Conservation (phyloP, 2,329 filamentous ascomycete species). For the Pestalotiopsis sp. region DNA sequence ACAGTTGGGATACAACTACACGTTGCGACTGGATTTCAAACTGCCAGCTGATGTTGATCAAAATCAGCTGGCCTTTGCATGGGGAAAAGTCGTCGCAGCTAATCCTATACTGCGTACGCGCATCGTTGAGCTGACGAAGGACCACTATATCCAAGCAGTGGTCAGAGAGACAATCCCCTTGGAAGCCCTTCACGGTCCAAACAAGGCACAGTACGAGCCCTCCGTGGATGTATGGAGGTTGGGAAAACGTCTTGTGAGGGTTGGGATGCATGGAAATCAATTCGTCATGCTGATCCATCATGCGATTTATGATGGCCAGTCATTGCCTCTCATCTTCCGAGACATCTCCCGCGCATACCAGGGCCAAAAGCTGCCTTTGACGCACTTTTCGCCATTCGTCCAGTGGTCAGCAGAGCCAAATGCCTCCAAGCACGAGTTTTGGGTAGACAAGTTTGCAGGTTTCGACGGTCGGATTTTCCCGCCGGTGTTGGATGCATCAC, state of each 20-base stretch:
- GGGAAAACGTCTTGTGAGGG: neutral
- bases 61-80: neutral
- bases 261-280: neutral
- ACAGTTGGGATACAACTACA: neutral
- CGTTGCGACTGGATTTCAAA: neutral
- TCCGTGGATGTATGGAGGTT: neutral
- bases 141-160: neutral
- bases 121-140: neutral
- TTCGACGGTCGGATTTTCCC: neutral
- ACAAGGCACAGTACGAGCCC: neutral
- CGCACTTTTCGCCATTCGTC: neutral
- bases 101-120: neutral
- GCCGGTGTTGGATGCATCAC: neutral
- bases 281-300: neutral
- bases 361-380: neutral
- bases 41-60: neutral
- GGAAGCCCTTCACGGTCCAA: neutral
- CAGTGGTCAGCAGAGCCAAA: neutral
- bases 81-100: neutral
- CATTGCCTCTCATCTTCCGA: neutral
- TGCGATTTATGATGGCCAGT: neutral
- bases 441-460: constrained; percentile 2
- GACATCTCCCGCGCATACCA: neutral
- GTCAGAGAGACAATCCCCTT: neutral
- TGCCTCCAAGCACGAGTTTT: neutral